Conservation (phyloP, 1,284 basidiomycete genomes). For the Boletellus deceptivus region DNA sequence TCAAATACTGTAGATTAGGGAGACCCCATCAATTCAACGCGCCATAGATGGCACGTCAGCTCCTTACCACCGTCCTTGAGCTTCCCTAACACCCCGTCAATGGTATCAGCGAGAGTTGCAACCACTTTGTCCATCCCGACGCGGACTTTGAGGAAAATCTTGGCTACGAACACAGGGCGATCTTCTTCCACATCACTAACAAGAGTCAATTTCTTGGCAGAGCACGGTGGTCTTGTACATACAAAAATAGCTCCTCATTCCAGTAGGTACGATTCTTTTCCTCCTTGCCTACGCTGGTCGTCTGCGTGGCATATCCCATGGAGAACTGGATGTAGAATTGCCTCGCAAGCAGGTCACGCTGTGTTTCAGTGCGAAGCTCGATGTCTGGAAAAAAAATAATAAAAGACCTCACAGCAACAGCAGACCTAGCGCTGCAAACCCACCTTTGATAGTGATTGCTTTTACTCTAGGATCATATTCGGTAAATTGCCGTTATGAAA, state of each 20-base stretch:
- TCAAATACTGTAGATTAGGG: not conserved
- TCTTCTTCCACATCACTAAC: not conserved
- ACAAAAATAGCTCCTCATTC: not conserved
- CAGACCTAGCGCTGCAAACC: no score
- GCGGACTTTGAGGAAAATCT: not conserved
- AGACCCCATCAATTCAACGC: no score
- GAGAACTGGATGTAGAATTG: not conserved
- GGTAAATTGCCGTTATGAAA: no score
- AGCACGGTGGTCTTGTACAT: not conserved
- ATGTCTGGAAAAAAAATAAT: no score
- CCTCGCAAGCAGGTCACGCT: no score
- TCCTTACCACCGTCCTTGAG: not conserved
- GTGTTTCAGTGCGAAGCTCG: no score
- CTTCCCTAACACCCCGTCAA: not conserved
- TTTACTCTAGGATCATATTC: no score
- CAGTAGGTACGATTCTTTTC: not conserved
- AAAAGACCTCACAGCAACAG: no score
- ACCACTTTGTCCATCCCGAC: not conserved
- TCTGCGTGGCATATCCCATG: not conserved
- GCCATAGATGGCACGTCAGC: not conserved
- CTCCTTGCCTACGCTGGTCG: not conserved
- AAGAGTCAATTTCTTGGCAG: no score
- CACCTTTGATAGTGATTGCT: no score
- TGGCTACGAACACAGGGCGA: not conserved
- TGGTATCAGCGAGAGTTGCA: not conserved